Conservation (phyloP, 2,329 filamentous ascomycete species). For the Colletotrichum incanum region DNA sequence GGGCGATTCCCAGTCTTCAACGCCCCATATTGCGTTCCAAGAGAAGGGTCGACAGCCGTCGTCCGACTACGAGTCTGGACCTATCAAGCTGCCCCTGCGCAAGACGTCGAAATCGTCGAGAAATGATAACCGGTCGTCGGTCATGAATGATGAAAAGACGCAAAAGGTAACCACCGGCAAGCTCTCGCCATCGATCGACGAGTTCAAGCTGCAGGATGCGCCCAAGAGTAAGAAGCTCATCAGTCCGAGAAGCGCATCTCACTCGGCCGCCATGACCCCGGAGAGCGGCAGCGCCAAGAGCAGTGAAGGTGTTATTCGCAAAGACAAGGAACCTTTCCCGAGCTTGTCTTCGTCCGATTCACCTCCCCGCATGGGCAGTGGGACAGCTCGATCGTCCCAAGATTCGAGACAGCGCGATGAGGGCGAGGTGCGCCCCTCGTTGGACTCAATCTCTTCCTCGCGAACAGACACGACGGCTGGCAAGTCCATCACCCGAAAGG, state of each 20-base stretch:
- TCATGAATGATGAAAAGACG: constrained; percentile 55
- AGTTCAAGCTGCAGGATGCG: constrained; percentile 86
- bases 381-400: constrained; percentile 69
- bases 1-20: constrained; percentile 69
- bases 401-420: constrained; percentile 73
- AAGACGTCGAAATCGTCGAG: constrained; percentile 64
- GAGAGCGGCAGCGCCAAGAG: constrained; percentile 56
- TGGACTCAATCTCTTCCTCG: constrained; percentile 60
- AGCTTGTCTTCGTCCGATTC: constrained; percentile 48
- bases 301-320: constrained; percentile 55
- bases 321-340: constrained; percentile 53
- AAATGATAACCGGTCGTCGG: constrained; percentile 43
- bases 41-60: constrained; percentile 81
- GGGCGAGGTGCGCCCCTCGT: constrained; percentile 61
- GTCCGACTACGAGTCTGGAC: constrained; percentile 69
- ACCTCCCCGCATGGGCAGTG: constrained; percentile 52
- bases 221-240: constrained; percentile 74
- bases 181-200: constrained; percentile 62
- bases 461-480: constrained; percentile 56
- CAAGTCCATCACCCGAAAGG: constrained; percentile 76
- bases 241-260: constrained; percentile 61
- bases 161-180: constrained; percentile 55
- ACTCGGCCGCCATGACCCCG: constrained; percentile 57
- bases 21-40: constrained; percentile 93
- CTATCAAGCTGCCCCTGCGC: constrained; percentile 62